Conservation (phyloP, 768 basidiomycete species). For the Lentinula sp. region DNA sequence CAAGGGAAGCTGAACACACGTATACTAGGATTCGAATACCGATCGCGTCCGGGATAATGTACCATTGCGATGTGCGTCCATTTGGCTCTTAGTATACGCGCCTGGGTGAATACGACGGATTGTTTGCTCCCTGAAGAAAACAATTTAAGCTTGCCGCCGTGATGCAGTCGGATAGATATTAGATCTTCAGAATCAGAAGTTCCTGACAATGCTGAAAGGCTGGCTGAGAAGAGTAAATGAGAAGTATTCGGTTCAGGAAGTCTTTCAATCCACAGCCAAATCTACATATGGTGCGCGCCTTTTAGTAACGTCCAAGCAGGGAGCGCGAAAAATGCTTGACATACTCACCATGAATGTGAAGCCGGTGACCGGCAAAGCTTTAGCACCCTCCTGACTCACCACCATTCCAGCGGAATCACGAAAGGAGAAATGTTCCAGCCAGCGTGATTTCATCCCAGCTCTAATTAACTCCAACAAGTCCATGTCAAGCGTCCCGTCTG, state of each 20-base stretch:
- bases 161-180: slow-evolving; percentile 41
- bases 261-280: slow-evolving; percentile 44
- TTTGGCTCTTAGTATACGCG: slow-evolving; percentile 43
- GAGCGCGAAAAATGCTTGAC: not conserved
- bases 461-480: slow-evolving; percentile 70
- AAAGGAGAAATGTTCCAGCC: slow-evolving; percentile 76
- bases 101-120: slow-evolving; percentile 36
- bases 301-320: not conserved
- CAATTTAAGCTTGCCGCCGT: slow-evolving; percentile 54
- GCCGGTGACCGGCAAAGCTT: slow-evolving; percentile 53
- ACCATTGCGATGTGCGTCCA: slow-evolving; percentile 75
- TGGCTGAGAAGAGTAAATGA: slow-evolving; percentile 32
- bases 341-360: slow-evolving; percentile 65
- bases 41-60: slow-evolving; percentile 48
- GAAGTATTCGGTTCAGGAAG: slow-evolving; percentile 24
- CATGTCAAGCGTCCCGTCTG: slow-evolving; percentile 45
- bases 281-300: slow-evolving; percentile 20
- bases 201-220: slow-evolving; percentile 9
- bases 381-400: slow-evolving; percentile 39
- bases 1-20: slow-evolving; percentile 34
- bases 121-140: slow-evolving; percentile 31
- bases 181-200: slow-evolving; percentile 17
- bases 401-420: slow-evolving; percentile 48
- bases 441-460: slow-evolving; percentile 64
- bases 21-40: slow-evolving; percentile 45